These are phyloP conservation scores for Sporisorium scitamineum DNA, from an alignment of 1,284 basidiomycete genomes.

Conservation along the genomic window DNA sequence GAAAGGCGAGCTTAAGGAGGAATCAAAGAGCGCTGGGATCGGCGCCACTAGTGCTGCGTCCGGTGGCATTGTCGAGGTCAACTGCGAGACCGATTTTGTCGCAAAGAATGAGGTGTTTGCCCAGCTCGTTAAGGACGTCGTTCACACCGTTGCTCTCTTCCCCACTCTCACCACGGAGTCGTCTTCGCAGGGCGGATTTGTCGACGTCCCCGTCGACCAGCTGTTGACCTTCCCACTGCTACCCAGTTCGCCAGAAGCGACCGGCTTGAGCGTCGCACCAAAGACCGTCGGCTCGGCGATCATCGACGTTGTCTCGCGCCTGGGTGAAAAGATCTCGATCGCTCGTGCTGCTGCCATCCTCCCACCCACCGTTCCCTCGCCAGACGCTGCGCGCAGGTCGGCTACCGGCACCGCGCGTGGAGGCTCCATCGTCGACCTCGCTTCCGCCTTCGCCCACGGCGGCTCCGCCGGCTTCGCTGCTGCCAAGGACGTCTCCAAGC, in stretches of 20 bases:
- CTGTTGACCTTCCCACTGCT: constrained; percentile 68
- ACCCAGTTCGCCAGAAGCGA: constrained; percentile 47
- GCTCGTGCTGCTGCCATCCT: constrained; percentile 80
- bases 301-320: constrained; percentile 81
- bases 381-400: constrained; percentile 45
- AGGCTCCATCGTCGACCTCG: constrained; percentile 69
- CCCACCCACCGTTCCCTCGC: constrained; percentile 71
- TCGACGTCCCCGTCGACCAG: constrained; percentile 44
- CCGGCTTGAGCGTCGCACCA: constrained; percentile 66
- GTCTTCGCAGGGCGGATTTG: constrained; percentile 1
- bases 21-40: constrained; percentile 67
- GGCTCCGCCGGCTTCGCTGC: constrained; percentile 66
- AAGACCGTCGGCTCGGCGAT: constrained; percentile 81
- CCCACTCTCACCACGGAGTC: constrained; percentile 71
- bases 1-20: constrained; percentile 52
- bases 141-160: constrained; percentile 86
- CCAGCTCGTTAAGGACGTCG: constrained; percentile 81
- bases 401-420: constrained; percentile 9
- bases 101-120: constrained; percentile 87
- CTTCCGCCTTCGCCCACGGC: constrained; percentile 85
- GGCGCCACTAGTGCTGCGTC: constrained; percentile 69
- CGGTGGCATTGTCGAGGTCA: constrained; percentile 89
- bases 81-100: constrained; percentile 98
- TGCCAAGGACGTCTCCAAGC: constrained; percentile 72
- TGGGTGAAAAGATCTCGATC: constrained; percentile 89